These are phyloP conservation scores for Xylaria sp. DNA, from an alignment of 2,329 filamentous ascomycete genomes.

Conservation along the genomic window DNA sequence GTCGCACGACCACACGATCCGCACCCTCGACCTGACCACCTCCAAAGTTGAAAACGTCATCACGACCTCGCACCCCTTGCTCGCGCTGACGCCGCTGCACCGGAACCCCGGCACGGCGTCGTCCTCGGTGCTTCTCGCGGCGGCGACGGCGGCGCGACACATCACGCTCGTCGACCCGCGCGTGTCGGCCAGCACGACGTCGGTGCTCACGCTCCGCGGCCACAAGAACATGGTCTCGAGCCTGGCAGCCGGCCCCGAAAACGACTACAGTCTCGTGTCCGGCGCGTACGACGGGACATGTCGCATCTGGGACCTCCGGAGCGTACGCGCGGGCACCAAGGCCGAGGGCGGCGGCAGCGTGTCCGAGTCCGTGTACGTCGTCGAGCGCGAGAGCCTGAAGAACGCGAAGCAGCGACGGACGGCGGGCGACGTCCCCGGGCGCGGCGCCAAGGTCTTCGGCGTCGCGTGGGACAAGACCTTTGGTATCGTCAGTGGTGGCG, in stretches of 20 bases:
- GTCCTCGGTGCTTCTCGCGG: slow-evolving; percentile 62
- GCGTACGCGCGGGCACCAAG: slow-evolving; percentile 67
- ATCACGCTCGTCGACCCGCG: slow-evolving; percentile 94
- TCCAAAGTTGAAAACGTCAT: slow-evolving; percentile 80
- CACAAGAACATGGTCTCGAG: slow-evolving; percentile 79
- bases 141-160: slow-evolving; percentile 85
- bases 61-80: slow-evolving; percentile 83
- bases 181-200: slow-evolving; percentile 76
- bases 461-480: slow-evolving; percentile 87
- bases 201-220: slow-evolving; percentile 89
- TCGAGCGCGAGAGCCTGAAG: slow-evolving; percentile 78
- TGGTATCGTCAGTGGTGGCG: slow-evolving; percentile 89
- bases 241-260: slow-evolving; percentile 65
- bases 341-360: slow-evolving; percentile 71
- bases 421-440: slow-evolving; percentile 67
- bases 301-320: slow-evolving; percentile 91
- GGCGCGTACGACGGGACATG: slow-evolving; percentile 94
- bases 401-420: slow-evolving; percentile 63
- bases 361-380: slow-evolving; percentile 77
- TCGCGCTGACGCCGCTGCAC: slow-evolving; percentile 80
- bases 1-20: slow-evolving; percentile 89
- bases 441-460: slow-evolving; percentile 89
- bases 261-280: slow-evolving; percentile 84
- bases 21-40: slow-evolving; percentile 91
- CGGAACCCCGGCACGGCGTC: slow-evolving; percentile 58